Percentiles rank a stretch among this genome's conserved stretches.
phyloP scores from a whole-genome alignment of 2,329 filamentous ascomycete genomes.

The Zymoseptoria crescenta region DNA sequence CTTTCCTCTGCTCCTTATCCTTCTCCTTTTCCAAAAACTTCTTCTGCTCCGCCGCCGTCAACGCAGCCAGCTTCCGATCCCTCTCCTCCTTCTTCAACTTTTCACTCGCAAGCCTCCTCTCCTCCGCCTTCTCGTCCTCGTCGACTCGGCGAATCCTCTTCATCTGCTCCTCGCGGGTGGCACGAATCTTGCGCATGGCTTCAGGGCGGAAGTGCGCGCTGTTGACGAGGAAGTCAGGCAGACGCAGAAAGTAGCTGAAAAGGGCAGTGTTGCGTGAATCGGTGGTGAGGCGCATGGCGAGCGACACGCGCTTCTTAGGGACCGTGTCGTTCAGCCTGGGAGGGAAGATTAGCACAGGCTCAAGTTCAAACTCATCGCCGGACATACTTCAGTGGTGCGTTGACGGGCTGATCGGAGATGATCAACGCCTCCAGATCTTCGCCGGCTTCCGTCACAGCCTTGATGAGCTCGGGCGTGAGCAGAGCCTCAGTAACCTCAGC shows the following conservation, averaged over 20 bases:
- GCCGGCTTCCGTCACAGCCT: constrained; percentile 69
- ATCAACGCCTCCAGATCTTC: constrained; percentile 80
- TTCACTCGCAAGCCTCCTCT: constrained; percentile 46
- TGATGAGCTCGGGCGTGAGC: constrained; percentile 78
- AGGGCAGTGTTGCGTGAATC: constrained; percentile 60
- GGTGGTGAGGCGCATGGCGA: constrained; percentile 60
- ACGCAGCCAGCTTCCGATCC: constrained; percentile 60
- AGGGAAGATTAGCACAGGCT: constrained; percentile 1
- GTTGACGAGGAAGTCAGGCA: constrained; percentile 74
- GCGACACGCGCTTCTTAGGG: constrained; percentile 78
- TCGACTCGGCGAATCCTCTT: constrained; percentile 69
- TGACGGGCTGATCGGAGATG: constrained; percentile 78
- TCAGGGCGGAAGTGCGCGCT: constrained; percentile 78
- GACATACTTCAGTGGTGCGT: constrained; percentile 75
- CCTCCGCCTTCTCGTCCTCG: constrained; percentile 62
- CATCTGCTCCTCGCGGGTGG: constrained; percentile 71
- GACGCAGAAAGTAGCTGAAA: constrained; percentile 67
- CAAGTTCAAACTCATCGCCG: not conserved
- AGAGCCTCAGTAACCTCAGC: constrained; percentile 86
- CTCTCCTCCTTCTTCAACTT: constrained; percentile 74
- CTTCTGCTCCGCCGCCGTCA: constrained; percentile 52
- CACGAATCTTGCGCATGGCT: constrained; percentile 75
- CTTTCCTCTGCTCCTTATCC: constrained; percentile 59
- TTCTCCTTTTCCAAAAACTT: constrained; percentile 71
- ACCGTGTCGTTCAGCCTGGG: constrained; percentile 70